Evolutionary conservation across 441 rosid genomes (phyloP), one percentile per base, ranked within the genome.

Genomic region (Syzygium syzygioides): DNA sequence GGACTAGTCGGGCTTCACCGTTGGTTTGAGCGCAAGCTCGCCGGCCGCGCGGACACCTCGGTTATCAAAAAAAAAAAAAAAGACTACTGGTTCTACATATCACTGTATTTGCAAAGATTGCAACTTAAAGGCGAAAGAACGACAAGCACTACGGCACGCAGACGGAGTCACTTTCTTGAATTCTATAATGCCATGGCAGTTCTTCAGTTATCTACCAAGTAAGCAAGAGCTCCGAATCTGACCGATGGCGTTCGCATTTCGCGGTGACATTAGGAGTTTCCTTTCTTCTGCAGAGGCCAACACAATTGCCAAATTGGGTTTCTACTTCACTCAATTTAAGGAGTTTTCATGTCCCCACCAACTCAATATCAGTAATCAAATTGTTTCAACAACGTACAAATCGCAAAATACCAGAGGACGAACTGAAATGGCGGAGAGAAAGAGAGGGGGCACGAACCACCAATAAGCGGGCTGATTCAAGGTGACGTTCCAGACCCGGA

Each of bases 401-500:
- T 5, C 79, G 48, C 0, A 0, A 34, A 34, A 11, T 41, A 32
- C 6, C 5, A 14, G 45, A 14, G 30, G 4, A 15, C 25, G 4
- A n/a, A 37, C 12, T 11, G 54, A 12, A 45, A 3, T 53, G 12
- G 15, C 25, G 45, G 15, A 18, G 19, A 85, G 12, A 17, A 50
- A 37, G 5, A 15, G 30, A 7, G 5, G 45, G 45, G 18, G 7
- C 41, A 91, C 96, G 90, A 37, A 97, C 99, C 99, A 96, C 98
- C 99, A 96, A 88, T 96, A 97, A 56, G 98, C 98, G 37, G 99
- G 99, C 88, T 94, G 92, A 4, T 85, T 94, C 23, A 97, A 86
- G 20, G 86, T 91, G 79, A 96, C 90, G 89, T 96, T 94, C 97
- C 95, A 95, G 91, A 96, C 91, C 10, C 88, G 87, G 60, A 95